These are phyloP conservation scores for Daldinia eschscholtzii DNA, from an alignment of 2,329 filamentous ascomycete species.

Conservation along the genomic window DNA sequence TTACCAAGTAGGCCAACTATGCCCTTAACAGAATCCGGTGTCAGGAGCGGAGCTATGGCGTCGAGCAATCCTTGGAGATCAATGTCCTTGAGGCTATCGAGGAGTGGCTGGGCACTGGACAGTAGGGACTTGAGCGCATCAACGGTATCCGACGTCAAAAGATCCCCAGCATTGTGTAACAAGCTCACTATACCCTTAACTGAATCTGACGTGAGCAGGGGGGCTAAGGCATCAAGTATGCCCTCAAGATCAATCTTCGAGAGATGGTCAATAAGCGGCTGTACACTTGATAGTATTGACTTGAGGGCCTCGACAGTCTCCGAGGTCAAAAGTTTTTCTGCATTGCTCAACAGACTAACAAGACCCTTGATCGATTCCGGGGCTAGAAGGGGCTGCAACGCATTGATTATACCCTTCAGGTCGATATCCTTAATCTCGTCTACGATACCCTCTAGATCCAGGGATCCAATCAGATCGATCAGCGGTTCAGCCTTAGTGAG, in stretches of 20 bases:
- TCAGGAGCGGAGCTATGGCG: constrained; percentile 54
- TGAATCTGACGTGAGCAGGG: constrained; percentile 52
- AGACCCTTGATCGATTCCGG: constrained; percentile 52
- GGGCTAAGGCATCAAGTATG: constrained; percentile 52
- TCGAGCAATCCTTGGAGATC: constrained; percentile 54
- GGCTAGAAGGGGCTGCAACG: constrained; percentile 51
- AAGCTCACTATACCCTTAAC: constrained; percentile 52
- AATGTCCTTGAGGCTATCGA: constrained; percentile 51
- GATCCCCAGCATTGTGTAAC: constrained; percentile 54
- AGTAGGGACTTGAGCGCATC: constrained; percentile 45
- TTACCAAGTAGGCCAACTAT: constrained; percentile 51
- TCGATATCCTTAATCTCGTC: constrained; percentile 51
- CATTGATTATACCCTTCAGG: constrained; percentile 52
- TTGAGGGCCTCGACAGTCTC: constrained; percentile 45
- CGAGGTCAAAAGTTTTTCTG: constrained; percentile 53
- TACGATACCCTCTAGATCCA: constrained; percentile 48
- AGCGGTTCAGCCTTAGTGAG: constrained; percentile 50
- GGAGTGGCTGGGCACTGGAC: constrained; percentile 48
- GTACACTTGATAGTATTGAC: constrained; percentile 42
- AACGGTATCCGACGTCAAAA: constrained; percentile 52
- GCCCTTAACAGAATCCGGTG: constrained; percentile 49
- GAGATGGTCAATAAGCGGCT: constrained; percentile 52
- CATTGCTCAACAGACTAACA: constrained; percentile 53
- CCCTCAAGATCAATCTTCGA: constrained; percentile 44
- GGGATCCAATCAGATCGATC: constrained; percentile 48